Evolutionary conservation across 2,329 filamentous ascomycete species (phyloP).

Genomic region (Clarireedia hainanense): DNA sequence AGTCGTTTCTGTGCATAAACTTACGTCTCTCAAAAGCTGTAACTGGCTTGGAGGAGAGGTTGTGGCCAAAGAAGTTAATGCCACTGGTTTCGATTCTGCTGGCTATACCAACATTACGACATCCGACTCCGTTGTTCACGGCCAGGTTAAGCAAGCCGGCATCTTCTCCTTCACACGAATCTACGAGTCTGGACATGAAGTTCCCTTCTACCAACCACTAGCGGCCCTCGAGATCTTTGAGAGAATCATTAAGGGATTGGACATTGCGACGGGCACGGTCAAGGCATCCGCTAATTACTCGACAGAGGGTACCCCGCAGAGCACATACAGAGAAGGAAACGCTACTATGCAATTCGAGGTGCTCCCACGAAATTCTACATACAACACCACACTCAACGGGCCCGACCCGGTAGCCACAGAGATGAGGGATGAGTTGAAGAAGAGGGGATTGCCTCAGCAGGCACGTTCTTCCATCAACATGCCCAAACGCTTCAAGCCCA

Average conservation of each 20-base stretch:
- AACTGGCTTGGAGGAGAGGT: constrained; percentile 67
- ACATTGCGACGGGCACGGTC: constrained; percentile 45
- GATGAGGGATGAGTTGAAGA: constrained; percentile 5
- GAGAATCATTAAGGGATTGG: constrained; percentile 38
- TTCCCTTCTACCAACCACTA: constrained; percentile 45
- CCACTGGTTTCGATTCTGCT: constrained; percentile 44
- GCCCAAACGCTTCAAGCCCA: not conserved
- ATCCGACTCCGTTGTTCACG: constrained; percentile 55
- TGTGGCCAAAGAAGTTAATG: constrained; percentile 50
- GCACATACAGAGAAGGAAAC: constrained; percentile 24
- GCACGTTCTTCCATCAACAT: not conserved
- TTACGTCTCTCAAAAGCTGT: constrained; percentile 48
- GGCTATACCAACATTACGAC: constrained; percentile 65
- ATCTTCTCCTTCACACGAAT: constrained; percentile 61
- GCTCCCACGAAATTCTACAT: constrained; percentile 37
- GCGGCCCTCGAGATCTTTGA: constrained; percentile 44
- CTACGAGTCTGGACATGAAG: constrained; percentile 56
- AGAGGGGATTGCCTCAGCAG: constrained; percentile 1
- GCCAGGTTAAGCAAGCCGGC: constrained; percentile 65
- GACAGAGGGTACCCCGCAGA: constrained; percentile 18
- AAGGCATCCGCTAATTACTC: constrained; percentile 31
- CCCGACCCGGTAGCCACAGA: constrained; percentile 27
- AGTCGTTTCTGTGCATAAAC: constrained; percentile 37
- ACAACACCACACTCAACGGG: constrained; percentile 37
- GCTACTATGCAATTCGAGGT: constrained; percentile 36